These are phyloP conservation scores for Monascus purpureus DNA, from an alignment of 495 filamentous ascomycete species.

Conservation along the genomic window DNA sequence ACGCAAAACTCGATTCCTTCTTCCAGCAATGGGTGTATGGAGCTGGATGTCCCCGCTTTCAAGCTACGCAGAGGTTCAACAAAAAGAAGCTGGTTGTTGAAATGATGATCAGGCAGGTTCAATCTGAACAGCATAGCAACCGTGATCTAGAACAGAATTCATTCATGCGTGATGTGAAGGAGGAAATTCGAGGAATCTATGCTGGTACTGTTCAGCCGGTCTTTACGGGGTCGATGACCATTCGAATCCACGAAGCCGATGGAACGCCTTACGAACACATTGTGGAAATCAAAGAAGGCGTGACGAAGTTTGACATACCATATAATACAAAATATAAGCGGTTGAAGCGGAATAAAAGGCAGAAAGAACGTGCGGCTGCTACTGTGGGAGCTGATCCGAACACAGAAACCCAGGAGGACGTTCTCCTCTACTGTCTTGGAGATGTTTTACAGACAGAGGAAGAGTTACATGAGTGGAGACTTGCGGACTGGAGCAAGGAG, in stretches of 20 bases:
- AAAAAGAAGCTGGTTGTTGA: slow-evolving; percentile 95
- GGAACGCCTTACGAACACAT: slow-evolving; percentile 98
- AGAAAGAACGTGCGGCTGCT: slow-evolving; percentile 59
- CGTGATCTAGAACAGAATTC: slow-evolving; percentile 45
- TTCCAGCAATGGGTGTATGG: slow-evolving; percentile 88
- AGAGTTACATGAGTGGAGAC: slow-evolving; percentile 69
- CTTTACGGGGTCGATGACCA: slow-evolving; percentile 93
- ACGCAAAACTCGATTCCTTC: slow-evolving; percentile 70
- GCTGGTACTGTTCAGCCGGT: slow-evolving; percentile 55
- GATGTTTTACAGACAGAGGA: slow-evolving; percentile 76
- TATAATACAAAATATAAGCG: slow-evolving; percentile 99
- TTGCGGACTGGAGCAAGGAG: slow-evolving; percentile 76
- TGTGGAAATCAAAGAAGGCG: slow-evolving; percentile 78
- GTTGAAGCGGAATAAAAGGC: slow-evolving; percentile 78
- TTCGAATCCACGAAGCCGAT: slow-evolving; percentile 96
- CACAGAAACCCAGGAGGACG: slow-evolving; percentile 65
- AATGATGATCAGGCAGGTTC: slow-evolving; percentile 76
- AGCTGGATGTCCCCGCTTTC: slow-evolving; percentile 75
- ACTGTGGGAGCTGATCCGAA: slow-evolving; percentile 45
- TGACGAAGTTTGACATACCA: slow-evolving; percentile 77
- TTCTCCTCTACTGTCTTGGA: slow-evolving; percentile 80
- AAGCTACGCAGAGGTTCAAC: slow-evolving; percentile 80
- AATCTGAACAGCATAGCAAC: slow-evolving; percentile 38
- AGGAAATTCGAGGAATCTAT: slow-evolving; percentile 56
- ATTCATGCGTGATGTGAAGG: slow-evolving; percentile 73